A percentile compares a stretch with the other conserved stretches of the same genome.
Evolutionary conservation across 768 basidiomycete genomes (phyloP).

Genomic region (Boletus barrowsii): DNA sequence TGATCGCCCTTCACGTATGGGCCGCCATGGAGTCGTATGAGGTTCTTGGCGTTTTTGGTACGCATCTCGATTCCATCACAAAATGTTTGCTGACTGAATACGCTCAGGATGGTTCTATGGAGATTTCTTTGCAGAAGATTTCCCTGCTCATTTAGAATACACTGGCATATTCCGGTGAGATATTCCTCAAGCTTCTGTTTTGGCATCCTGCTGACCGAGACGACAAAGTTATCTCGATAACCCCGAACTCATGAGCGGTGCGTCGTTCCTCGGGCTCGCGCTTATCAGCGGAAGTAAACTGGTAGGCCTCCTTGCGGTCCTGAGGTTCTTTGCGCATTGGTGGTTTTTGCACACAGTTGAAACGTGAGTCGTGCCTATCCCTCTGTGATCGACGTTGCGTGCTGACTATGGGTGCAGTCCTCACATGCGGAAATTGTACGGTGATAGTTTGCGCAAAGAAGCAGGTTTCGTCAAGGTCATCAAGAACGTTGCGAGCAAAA

Average conservation of each 20-base stretch:
- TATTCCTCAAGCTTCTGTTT: neutral
- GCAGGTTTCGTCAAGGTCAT: slow-evolving; percentile 99
- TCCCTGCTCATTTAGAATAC: slow-evolving; percentile 86
- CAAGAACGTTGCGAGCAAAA: slow-evolving; percentile 85
- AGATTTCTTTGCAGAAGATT: slow-evolving; percentile 95
- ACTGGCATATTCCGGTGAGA: slow-evolving; percentile 92
- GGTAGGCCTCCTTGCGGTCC: slow-evolving; percentile 79
- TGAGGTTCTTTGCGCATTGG: slow-evolving; percentile 87
- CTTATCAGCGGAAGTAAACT: slow-evolving; percentile 91
- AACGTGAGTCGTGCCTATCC: slow-evolving; percentile 52
- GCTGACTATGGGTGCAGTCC: slow-evolving; percentile 51
- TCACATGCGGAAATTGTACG: slow-evolving; percentile 98
- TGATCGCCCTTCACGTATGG: slow-evolving; percentile 90
- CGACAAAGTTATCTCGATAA: slow-evolving; percentile 79
- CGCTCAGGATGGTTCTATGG: slow-evolving; percentile 93
- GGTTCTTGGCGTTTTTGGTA: slow-evolving; percentile 91
- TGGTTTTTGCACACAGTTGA: slow-evolving; percentile 95
- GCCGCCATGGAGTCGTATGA: slow-evolving; percentile 86
- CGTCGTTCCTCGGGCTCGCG: slow-evolving; percentile 91
- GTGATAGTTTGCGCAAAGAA: slow-evolving; percentile 88
- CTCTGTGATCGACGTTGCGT: neutral
- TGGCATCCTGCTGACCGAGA: neutral
- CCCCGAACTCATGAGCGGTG: slow-evolving; percentile 94
- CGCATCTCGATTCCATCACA: slow-evolving; percentile 11
- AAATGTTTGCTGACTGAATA: neutral